Percentiles rank a stretch among this genome's conserved stretches.
Conservation (phyloP, 176 grass and related monocot species). For the Ananas comosus region DNA sequence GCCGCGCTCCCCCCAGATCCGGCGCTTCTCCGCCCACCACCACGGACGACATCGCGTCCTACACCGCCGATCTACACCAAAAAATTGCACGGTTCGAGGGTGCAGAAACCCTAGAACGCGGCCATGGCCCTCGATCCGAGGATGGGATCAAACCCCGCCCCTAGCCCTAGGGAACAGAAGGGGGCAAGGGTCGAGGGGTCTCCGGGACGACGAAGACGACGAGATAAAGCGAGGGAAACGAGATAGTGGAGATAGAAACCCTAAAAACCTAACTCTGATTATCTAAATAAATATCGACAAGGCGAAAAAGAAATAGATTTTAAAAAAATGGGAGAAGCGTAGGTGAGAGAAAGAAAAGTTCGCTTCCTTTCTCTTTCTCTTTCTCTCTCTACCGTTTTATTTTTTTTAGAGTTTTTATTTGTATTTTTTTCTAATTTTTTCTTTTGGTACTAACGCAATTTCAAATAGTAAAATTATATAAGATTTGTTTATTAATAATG, state of each 20-base stretch:
- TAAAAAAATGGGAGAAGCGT: not conserved
- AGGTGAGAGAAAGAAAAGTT: not conserved
- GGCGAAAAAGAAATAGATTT: not conserved
- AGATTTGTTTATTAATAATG: no score
- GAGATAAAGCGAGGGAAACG: not conserved
- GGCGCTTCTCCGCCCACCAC: not conserved
- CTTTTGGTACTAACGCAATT: no score
- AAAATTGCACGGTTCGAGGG: not conserved
- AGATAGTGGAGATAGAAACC: not conserved
- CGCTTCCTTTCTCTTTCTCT: not conserved
- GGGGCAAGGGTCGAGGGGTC: not conserved
- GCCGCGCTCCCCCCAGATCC: not conserved
- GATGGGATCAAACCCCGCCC: not conserved
- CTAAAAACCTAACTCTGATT: not conserved
- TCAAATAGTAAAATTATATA: no score
- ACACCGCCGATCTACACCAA: not conserved
- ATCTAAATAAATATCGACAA: not conserved
- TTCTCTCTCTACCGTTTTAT: not conserved
- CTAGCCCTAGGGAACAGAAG: no score
- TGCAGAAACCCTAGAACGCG: not conserved
- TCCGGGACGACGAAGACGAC: not conserved
- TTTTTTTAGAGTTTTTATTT: not conserved
- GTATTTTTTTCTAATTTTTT: not conserved
- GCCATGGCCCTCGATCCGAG: not conserved
- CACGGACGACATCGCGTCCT: not conserved